A percentile compares a stretch with the other conserved stretches of the same genome.
Evolutionary conservation across 2,329 filamentous ascomycete species (phyloP).

Genomic region (Pseudocercospora ulei): DNA sequence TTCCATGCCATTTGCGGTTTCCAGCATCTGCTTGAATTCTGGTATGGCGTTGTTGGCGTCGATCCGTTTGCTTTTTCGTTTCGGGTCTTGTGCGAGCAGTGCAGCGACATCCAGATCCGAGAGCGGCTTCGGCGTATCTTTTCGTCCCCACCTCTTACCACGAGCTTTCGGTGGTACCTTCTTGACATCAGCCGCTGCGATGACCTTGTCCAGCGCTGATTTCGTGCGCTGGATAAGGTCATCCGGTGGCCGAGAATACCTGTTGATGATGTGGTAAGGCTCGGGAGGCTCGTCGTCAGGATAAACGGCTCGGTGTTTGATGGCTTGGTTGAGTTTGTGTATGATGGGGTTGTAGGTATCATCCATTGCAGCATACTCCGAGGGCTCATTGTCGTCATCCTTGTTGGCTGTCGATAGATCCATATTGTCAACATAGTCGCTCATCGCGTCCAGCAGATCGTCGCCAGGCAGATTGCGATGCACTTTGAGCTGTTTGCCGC

Average conservation of each 20-base stretch:
- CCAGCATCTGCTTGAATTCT: constrained; percentile 75
- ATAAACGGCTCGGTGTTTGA: constrained; percentile 71
- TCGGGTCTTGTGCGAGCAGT: constrained; percentile 53
- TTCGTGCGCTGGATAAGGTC: constrained; percentile 53
- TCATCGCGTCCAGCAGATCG: constrained; percentile 70
- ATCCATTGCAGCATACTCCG: constrained; percentile 67
- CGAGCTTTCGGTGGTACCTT: constrained; percentile 47
- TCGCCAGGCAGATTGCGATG: constrained; percentile 74
- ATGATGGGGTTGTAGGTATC: constrained; percentile 75
- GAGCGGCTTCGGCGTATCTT: constrained; percentile 65
- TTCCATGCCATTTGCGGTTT: constrained; percentile 48
- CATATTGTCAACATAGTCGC: constrained; percentile 86
- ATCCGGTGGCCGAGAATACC: constrained; percentile 62
- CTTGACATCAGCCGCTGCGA: constrained; percentile 67
- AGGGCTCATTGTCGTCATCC: constrained; percentile 59
- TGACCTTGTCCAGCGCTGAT: constrained; percentile 53
- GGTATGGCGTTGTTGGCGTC: constrained; percentile 69
- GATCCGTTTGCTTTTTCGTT: constrained; percentile 45
- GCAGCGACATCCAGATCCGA: constrained; percentile 81
- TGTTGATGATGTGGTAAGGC: constrained; percentile 55
- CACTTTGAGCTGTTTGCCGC: constrained; percentile 65
- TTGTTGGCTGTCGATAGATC: constrained; percentile 62
- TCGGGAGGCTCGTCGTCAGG: constrained; percentile 55
- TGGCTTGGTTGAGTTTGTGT: constrained; percentile 80
- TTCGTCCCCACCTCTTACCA: constrained; percentile 47